Conservation (phyloP, 2,329 filamentous ascomycete genomes). For the Paramyrothecium roridum region DNA sequence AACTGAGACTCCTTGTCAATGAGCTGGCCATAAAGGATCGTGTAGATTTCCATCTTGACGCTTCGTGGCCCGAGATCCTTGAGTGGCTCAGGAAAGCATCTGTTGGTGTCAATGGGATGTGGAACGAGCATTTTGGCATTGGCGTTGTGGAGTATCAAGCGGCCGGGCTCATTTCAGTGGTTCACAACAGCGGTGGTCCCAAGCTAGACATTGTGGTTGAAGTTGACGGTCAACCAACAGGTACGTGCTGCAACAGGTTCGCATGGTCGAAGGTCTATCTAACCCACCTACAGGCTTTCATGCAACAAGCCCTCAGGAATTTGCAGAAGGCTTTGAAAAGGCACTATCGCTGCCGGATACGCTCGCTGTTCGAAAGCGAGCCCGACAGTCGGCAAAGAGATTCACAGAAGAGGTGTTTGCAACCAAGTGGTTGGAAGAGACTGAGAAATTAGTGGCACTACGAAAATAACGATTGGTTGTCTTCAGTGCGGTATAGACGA, state of each 20-base stretch:
- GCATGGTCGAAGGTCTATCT: neutral
- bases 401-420: conserved; percentile 89
- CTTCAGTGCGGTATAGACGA: conserved; percentile 23
- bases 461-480: conserved; percentile 17
- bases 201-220: conserved; percentile 89
- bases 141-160: conserved; percentile 98
- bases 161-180: conserved; percentile 86
- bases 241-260: conserved; percentile 35
- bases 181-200: conserved; percentile 89
- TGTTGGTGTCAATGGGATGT: conserved; percentile 96
- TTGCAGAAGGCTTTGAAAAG: conserved; percentile 75
- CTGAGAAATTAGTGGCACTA: conserved; percentile 65
- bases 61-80: conserved; percentile 82
- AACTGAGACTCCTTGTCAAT: conserved; percentile 79
- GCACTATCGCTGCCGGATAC: conserved; percentile 72
- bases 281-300: conserved; percentile 64
- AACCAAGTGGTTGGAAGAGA: conserved; percentile 71
- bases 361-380: conserved; percentile 70
- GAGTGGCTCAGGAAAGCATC: conserved; percentile 73
- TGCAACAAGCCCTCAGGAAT: conserved; percentile 74
- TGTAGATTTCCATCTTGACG: conserved; percentile 87
- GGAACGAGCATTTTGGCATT: conserved; percentile 99
- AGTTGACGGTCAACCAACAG: conserved; percentile 73
- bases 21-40: conserved; percentile 80
- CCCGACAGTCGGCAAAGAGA: conserved; percentile 72